phyloP scores from a whole-genome alignment of 2,329 filamentous ascomycete species.

The Podosphaera xanthii region DNA sequence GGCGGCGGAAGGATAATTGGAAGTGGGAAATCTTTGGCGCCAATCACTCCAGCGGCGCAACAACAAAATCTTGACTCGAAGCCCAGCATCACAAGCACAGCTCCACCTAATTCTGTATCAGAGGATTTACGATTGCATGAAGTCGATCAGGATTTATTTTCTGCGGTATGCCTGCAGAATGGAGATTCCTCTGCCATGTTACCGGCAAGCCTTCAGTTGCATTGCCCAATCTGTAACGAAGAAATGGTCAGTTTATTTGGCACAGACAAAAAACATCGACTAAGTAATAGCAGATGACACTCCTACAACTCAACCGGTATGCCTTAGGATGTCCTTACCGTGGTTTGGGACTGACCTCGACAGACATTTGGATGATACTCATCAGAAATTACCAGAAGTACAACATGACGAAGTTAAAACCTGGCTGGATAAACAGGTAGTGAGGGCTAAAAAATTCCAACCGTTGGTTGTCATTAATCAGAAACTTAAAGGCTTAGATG shows the following conservation, averaged over 20 bases:
- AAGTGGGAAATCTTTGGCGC: slow-evolving; percentile 57
- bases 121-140: slow-evolving; percentile 27
- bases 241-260: slow-evolving; percentile 49
- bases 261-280: slow-evolving; percentile 1
- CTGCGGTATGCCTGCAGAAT: slow-evolving; percentile 53
- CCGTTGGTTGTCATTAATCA: slow-evolving; percentile 52
- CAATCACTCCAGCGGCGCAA: slow-evolving; percentile 29
- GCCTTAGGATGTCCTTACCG: slow-evolving; percentile 3
- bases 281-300: slow-evolving; percentile 42
- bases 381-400: slow-evolving; percentile 48
- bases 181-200: slow-evolving; percentile 25
- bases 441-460: slow-evolving; percentile 54
- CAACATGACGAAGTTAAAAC: slow-evolving; percentile 59
- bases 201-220: slow-evolving; percentile 41
- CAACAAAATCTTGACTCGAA: slow-evolving; percentile 20
- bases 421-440: slow-evolving; percentile 55
- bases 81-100: slow-evolving; percentile 15
- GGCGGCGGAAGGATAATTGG: slow-evolving; percentile 83
- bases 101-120: slow-evolving; percentile 35
- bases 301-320: slow-evolving; percentile 73
- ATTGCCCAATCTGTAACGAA: slow-evolving; percentile 95
- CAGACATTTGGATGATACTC: slow-evolving; percentile 51
- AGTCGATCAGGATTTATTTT: slow-evolving; percentile 54
- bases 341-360: slow-evolving; percentile 13
- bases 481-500: slow-evolving; percentile 51